phyloP scores from a whole-genome alignment of 768 basidiomycete species.

The Terana coerulea region DNA sequence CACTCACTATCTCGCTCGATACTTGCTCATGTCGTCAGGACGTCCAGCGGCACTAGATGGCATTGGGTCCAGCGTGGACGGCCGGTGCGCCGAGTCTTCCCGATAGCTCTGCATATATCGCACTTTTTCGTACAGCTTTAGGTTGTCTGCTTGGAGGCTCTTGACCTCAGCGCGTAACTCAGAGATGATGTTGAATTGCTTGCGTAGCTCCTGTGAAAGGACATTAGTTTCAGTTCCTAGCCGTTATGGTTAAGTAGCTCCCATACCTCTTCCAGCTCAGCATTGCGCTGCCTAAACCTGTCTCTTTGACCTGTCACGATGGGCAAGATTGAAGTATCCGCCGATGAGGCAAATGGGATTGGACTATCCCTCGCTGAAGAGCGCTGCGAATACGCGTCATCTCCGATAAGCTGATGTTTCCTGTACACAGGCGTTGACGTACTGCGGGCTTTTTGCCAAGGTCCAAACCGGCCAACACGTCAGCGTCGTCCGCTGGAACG shows the following conservation, averaged over 20 bases:
- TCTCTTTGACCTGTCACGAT: conserved; percentile 98
- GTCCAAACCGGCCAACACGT: conserved; percentile 71
- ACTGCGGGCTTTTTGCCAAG: conserved; percentile 55
- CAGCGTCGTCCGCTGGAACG: conserved; percentile 30
- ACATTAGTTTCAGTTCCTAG: neutral
- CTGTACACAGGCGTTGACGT: conserved; percentile 19
- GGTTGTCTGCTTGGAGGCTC: conserved; percentile 88
- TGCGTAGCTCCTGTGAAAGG: conserved; percentile 74
- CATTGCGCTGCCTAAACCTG: conserved; percentile 95
- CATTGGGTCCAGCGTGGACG: conserved; percentile 66
- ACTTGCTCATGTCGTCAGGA: conserved; percentile 80
- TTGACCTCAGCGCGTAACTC: conserved; percentile 79
- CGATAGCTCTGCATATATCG: conserved; percentile 98
- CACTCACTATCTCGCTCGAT: conserved; percentile 71
- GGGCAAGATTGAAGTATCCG: conserved; percentile 94
- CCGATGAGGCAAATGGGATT: conserved; percentile 67
- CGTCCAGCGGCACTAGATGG: conserved; percentile 41
- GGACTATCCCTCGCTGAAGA: conserved; percentile 49
- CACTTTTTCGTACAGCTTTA: conserved; percentile 98
- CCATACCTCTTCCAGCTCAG: conserved; percentile 89
- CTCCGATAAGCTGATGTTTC: neutral
- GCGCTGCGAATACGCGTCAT: conserved; percentile 16
- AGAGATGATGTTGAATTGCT: conserved; percentile 91
- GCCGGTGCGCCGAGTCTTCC: conserved; percentile 55
- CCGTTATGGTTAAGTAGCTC: conserved; percentile 4